Evolutionary conservation across 2,329 filamentous ascomycete genomes (phyloP).

Genomic region (Verticillium nonalfalfae): DNA sequence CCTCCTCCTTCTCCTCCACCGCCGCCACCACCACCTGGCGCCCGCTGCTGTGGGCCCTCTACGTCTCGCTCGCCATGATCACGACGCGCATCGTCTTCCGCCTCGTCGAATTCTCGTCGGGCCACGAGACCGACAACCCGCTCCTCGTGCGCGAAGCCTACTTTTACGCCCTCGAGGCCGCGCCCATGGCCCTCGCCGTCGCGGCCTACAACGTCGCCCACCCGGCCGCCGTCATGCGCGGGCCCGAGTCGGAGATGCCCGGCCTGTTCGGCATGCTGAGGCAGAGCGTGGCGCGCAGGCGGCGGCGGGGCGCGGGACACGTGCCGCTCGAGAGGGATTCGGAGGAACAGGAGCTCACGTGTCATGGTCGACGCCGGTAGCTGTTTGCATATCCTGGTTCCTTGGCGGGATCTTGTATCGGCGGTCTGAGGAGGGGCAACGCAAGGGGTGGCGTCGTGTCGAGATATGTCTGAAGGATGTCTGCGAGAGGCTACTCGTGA

Average conservation of each 20-base stretch:
- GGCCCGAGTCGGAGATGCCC: slow-evolving; percentile 6
- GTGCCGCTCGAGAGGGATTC: not conserved
- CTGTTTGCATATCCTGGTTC: no score
- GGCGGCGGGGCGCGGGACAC: not conserved
- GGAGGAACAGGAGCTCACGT: slow-evolving; percentile 3
- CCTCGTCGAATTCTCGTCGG: slow-evolving; percentile 40
- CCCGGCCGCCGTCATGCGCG: slow-evolving; percentile 18
- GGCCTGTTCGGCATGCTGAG: not conserved
- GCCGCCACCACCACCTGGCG: slow-evolving; percentile 10
- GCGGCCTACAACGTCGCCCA: slow-evolving; percentile 20
- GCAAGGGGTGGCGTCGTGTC: no score
- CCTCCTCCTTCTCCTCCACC: no score
- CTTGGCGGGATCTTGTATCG: not conserved
- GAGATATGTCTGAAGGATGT: no score
- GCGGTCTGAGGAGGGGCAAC: no score
- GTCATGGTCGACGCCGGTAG: not conserved
- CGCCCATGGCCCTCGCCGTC: slow-evolving; percentile 35
- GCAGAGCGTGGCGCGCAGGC: not conserved
- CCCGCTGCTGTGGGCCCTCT: slow-evolving; percentile 21
- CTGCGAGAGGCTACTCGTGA: no score
- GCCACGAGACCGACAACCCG: slow-evolving; percentile 22
- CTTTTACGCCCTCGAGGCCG: slow-evolving; percentile 38
- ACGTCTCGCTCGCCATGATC: slow-evolving; percentile 27
- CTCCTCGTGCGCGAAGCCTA: slow-evolving; percentile 29
- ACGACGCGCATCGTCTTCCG: slow-evolving; percentile 45